A percentile compares a stretch with the other conserved stretches of the same genome.
Evolutionary conservation across 2,329 filamentous ascomycete species (phyloP).

Genomic region (Alternaria gansuensis): DNA sequence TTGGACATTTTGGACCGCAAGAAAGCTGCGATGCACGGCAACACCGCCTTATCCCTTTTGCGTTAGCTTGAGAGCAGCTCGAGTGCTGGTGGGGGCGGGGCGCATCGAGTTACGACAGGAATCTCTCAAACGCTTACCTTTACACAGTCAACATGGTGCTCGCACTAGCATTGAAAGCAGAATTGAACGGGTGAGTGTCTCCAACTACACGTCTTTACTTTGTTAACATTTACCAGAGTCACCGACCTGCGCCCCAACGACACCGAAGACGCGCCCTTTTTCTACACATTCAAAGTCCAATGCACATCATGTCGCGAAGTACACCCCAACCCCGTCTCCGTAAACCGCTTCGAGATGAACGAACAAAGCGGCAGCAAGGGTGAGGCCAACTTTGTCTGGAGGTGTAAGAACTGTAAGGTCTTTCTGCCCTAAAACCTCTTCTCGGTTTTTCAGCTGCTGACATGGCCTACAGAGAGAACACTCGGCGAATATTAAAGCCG

Average conservation of each 20-base stretch:
- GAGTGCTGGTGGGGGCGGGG: conserved; percentile 25
- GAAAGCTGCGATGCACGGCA: conserved; percentile 16
- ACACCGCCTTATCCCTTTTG: not conserved
- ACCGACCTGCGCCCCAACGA: conserved; percentile 89
- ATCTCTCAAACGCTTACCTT: not conserved
- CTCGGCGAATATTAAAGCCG: conserved; percentile 81
- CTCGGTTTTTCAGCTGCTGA: conserved; percentile 13
- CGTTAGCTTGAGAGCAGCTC: conserved; percentile 12
- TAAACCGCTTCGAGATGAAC: conserved; percentile 89
- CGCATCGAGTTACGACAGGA: conserved; percentile 16
- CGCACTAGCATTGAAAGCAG: conserved; percentile 52
- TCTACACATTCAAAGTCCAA: conserved; percentile 97
- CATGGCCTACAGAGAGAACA: conserved; percentile 72
- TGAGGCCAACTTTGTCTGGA: conserved; percentile 99
- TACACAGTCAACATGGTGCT: conserved; percentile 44
- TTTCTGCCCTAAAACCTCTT: conserved; percentile 26
- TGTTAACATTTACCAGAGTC: conserved; percentile 67
- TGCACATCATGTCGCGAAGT: conserved; percentile 96
- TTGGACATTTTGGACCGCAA: conserved; percentile 10
- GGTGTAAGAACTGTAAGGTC: conserved; percentile 97
- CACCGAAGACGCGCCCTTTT: conserved; percentile 82
- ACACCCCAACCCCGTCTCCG: conserved; percentile 84
- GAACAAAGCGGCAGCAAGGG: conserved; percentile 92
- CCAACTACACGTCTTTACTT: not conserved
- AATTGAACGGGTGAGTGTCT: conserved; percentile 46